Evolutionary conservation across 768 basidiomycete species (phyloP).

Genomic region (Russula olivacea): DNA sequence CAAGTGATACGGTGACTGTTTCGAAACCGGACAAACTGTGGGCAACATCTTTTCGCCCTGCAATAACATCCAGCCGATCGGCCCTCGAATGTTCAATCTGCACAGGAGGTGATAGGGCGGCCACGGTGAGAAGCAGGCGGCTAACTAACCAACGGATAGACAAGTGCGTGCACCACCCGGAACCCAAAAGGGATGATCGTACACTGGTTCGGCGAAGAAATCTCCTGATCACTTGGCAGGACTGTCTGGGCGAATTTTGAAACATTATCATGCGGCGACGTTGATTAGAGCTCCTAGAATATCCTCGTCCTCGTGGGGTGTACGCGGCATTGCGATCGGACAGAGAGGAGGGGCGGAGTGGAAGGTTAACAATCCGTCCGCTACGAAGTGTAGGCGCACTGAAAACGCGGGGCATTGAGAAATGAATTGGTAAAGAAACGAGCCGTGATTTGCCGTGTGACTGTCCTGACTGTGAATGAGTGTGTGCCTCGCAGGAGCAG

Average conservation of each 20-base stretch:
- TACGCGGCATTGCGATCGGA: background rate
- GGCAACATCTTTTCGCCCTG: background rate
- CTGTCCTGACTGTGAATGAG: background rate
- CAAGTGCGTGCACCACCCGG: background rate
- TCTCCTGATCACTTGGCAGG: background rate
- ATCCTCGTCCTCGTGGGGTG: background rate
- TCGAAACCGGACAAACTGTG: background rate
- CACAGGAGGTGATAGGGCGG: background rate
- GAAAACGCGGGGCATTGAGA: background rate
- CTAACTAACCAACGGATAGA: too few species aligned
- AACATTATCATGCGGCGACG: background rate
- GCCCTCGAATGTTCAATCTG: background rate
- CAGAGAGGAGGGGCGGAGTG: background rate
- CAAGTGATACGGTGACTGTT: background rate
- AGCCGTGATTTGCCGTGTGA: background rate
- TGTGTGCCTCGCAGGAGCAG: background rate
- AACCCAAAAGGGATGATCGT: background rate
- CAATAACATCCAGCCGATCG: background rate
- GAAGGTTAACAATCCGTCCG: background rate
- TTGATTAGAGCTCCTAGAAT: background rate
- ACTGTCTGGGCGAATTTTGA: background rate
- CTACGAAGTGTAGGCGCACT: background rate
- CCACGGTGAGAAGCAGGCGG: background rate
- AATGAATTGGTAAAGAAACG: background rate
- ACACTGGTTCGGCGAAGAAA: background rate